Evolutionary conservation across 2,329 filamentous ascomycete genomes (phyloP).

Genomic region (Colletotrichum coccodes): DNA sequence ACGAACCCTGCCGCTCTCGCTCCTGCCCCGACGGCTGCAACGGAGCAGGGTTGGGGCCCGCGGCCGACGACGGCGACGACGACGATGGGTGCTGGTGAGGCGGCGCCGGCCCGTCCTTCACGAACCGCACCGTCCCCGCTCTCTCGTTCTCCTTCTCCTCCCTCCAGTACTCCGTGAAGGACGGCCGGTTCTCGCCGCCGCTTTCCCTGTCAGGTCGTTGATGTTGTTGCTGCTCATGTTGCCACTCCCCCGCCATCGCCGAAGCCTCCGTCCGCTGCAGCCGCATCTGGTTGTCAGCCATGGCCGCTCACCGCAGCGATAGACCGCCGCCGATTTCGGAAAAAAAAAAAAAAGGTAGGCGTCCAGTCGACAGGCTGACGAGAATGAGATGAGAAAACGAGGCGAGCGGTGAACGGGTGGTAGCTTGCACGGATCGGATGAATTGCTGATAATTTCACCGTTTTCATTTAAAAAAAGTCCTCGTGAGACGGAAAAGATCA

Average conservation of each 20-base stretch:
- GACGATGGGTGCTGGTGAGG: background rate
- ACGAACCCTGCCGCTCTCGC: constrained; percentile 11
- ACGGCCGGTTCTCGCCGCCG: constrained; percentile 45
- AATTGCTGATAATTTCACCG: background rate
- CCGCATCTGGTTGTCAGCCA: constrained; percentile 24
- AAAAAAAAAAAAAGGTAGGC: too few species aligned
- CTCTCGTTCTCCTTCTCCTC: constrained; percentile 50
- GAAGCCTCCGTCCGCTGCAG: constrained; percentile 8
- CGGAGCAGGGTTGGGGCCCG: background rate
- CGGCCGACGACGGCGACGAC: constrained; percentile 29
- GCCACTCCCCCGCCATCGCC: constrained; percentile 6
- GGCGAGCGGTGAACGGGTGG: background rate
- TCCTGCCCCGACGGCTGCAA: background rate
- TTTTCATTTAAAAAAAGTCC: background rate
- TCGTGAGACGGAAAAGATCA: too few species aligned
- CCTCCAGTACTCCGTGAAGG: constrained; percentile 60
- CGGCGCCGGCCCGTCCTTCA: constrained; percentile 41
- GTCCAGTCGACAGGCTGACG: background rate
- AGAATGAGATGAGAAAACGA: too few species aligned
- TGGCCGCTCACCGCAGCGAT: background rate
- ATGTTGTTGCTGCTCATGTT: background rate
- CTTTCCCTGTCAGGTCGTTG: background rate
- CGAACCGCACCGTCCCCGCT: constrained; percentile 47
- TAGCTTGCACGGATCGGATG: background rate
- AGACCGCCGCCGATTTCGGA: background rate